phyloP scores from a whole-genome alignment of 2,329 filamentous ascomycete genomes.

The Aspergillus sp. region DNA sequence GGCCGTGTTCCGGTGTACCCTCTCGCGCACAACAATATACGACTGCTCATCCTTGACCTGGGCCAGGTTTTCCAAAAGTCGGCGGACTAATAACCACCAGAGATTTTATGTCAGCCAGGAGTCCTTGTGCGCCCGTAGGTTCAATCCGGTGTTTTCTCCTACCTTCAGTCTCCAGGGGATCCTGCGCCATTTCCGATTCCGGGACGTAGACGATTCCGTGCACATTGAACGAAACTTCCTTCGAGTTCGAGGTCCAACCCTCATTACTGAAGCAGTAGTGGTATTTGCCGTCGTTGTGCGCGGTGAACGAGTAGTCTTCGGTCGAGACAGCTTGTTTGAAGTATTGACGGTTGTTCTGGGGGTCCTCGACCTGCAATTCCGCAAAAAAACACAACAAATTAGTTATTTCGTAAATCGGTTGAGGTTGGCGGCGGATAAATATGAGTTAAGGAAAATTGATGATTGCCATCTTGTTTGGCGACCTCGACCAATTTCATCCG shows the following conservation, averaged over 20 bases:
- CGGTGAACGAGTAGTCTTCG: slow-evolving; percentile 90
- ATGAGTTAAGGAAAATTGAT: not conserved
- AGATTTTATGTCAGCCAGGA: not conserved
- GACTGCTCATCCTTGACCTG: slow-evolving; percentile 98
- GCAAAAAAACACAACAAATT: slow-evolving; percentile 2
- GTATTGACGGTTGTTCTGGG: slow-evolving; percentile 70
- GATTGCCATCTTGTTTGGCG: not conserved
- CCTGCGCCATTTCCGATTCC: slow-evolving; percentile 77
- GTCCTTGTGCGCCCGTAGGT: not conserved
- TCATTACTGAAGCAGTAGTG: slow-evolving; percentile 99
- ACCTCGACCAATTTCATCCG: not conserved
- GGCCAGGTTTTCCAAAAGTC: slow-evolving; percentile 78
- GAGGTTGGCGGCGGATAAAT: not conserved
- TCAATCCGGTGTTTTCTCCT: slow-evolving; percentile 26
- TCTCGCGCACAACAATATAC: slow-evolving; percentile 93
- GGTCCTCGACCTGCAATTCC: slow-evolving; percentile 69
- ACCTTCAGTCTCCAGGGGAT: slow-evolving; percentile 91
- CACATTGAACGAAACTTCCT: slow-evolving; percentile 99
- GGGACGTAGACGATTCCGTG: slow-evolving; percentile 97
- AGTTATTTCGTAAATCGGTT: slow-evolving; percentile 8
- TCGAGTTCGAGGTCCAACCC: slow-evolving; percentile 92
- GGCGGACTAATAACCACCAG: slow-evolving; percentile 60
- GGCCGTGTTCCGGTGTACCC: slow-evolving; percentile 95
- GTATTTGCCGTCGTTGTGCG: slow-evolving; percentile 82
- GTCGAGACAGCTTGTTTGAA: slow-evolving; percentile 80